These are phyloP conservation scores for Diaporthe humulicola DNA, from an alignment of 2,329 filamentous ascomycete genomes.

Conservation along the genomic window DNA sequence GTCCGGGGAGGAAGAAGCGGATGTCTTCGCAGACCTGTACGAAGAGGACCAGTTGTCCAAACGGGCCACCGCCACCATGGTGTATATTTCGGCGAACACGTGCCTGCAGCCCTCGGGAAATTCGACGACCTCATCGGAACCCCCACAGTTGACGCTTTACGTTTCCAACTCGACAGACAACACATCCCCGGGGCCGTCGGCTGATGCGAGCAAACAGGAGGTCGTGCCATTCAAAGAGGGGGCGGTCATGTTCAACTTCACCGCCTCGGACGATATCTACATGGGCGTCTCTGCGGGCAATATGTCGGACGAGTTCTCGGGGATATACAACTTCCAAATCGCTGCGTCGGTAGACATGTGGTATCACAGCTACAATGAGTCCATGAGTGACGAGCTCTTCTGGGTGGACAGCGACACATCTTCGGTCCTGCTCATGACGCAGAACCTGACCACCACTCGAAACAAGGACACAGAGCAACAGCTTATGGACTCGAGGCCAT, in stretches of 20 bases:
- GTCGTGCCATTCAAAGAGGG: constrained; percentile 73
- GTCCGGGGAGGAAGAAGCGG: constrained; percentile 40
- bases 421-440: constrained; percentile 83
- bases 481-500: constrained; percentile 71
- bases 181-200: constrained; percentile 74
- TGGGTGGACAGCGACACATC: constrained; percentile 88
- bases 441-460: constrained; percentile 73
- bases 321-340: constrained; percentile 83
- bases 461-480: constrained; percentile 68
- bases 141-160: constrained; percentile 84
- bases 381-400: constrained; percentile 65
- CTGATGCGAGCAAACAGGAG: constrained; percentile 58
- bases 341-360: constrained; percentile 84
- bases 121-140: constrained; percentile 57
- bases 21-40: constrained; percentile 34
- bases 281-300: constrained; percentile 81
- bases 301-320: constrained; percentile 70
- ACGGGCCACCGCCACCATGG: constrained; percentile 54
- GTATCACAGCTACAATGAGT: constrained; percentile 76
- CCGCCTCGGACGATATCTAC: constrained; percentile 77
- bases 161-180: constrained; percentile 77
- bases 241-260: constrained; percentile 74
- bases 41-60: constrained; percentile 40
- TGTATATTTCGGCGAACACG: constrained; percentile 90
- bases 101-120: constrained; percentile 80